A percentile compares a stretch with the other conserved stretches of the same genome.
phyloP scores from a whole-genome alignment of 805 yeast species.

The Suhomyces kilbournensis region DNA sequence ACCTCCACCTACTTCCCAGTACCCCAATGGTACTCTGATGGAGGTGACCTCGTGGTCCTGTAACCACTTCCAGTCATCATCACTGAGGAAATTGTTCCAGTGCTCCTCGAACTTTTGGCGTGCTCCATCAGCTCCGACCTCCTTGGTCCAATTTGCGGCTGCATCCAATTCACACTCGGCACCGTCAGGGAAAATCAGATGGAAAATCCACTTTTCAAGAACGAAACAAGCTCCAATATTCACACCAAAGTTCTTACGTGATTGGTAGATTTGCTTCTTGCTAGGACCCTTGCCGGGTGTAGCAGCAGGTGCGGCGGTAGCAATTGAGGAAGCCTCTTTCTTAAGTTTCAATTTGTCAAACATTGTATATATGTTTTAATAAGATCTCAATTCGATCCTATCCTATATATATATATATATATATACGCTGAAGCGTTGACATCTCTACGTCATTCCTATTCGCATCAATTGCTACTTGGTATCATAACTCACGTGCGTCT shows the following conservation, averaged over 20 bases:
- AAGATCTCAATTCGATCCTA: no score
- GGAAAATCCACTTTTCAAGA: constrained; percentile 76
- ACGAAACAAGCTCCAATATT: constrained; percentile 82
- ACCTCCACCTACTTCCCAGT: constrained; percentile 80
- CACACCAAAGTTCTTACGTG: constrained; percentile 73
- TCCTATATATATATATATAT: no score
- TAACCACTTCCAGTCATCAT: constrained; percentile 80
- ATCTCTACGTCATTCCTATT: constrained; percentile 1
- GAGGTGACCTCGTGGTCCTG: constrained; percentile 66
- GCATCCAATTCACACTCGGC: constrained; percentile 75
- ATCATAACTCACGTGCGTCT: neutral
- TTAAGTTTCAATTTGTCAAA: constrained; percentile 34
- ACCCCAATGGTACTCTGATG: constrained; percentile 85
- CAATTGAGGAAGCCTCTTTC: constrained; percentile 20
- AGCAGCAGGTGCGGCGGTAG: constrained; percentile 31
- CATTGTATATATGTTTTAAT: constrained; percentile 13
- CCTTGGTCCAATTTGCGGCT: constrained; percentile 45
- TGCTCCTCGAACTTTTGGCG: constrained; percentile 54
- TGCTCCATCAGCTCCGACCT: constrained; percentile 54
- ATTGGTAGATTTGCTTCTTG: constrained; percentile 50
- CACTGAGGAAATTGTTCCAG: constrained; percentile 61
- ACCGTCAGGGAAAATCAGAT: constrained; percentile 54
- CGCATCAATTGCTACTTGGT: constrained; percentile 2
- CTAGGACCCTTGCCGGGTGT: constrained; percentile 35
- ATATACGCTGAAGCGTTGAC: neutral